Base-by-base conservation (phyloP, 148 eudicot genomes). In the Silene latifolia region DNA sequence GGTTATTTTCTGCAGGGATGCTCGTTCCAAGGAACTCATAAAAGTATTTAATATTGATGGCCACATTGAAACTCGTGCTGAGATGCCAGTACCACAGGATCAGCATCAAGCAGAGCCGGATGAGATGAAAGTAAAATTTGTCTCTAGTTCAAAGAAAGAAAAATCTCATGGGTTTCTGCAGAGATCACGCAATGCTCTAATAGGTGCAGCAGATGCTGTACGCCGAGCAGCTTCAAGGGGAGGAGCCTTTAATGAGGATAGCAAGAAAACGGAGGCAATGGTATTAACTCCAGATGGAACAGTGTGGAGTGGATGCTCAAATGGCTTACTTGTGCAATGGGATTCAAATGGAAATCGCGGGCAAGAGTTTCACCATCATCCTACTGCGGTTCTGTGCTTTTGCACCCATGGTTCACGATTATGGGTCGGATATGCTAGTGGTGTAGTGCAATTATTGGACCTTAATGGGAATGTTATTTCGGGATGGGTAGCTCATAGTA, bases 121-220 rank as follows among this genome's bases (percentile, higher is more conserved):
- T 58, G 99, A 92, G 83, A 74, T 85, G 81, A 96, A 88, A 65
- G 94, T 86, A 14, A 96, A 96, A 72, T 73, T 90, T 54, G 92
- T 83, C n/a, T 83, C 97, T 24, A 80, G 86, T 32, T 86, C 97
- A 7, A 96, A 96, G 75, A 96, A 92, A 86, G 99, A 96, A 63
- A 96, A 96, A 80, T 77, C 97, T 10, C 89, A 82, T 42, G 95
- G 97, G 51, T 96, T 96, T 82, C 75, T 96, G 60, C 92, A 90
- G 63, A 82, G 97, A 63, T 96, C 99, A 56, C 94, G 98, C n/a
- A 88, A 96, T 73, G 99, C 99, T 64, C 80, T 96, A 29, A 84
- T 96, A 89, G 99, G 99, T 63, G 99, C 99, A 68, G 99, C 99
- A 23, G 99, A 88, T 84, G 99, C 99, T 75, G 99, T 96, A 64